Conservation (phyloP, 163 green algal species). For the Chloromonas sp. region DNA sequence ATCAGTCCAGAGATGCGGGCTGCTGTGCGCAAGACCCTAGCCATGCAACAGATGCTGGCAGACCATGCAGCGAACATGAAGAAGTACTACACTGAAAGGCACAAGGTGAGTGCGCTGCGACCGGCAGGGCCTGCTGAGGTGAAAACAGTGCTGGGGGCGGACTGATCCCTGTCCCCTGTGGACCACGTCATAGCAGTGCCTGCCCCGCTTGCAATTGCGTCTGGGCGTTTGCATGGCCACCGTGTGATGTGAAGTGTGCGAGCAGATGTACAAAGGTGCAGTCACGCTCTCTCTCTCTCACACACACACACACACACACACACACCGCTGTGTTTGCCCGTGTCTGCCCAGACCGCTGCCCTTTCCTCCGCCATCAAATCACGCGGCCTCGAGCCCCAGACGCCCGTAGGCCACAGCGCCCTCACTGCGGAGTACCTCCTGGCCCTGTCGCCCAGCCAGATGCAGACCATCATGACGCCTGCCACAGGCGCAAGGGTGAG, state of each 20-base stretch:
- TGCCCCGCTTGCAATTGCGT: no score
- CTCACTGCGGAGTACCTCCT: neutral
- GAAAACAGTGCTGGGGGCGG: no score
- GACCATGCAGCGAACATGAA: neutral
- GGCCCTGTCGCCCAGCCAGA: neutral
- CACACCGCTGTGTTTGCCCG: no score
- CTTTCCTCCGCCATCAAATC: neutral
- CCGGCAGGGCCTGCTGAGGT: no score
- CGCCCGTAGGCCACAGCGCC: neutral
- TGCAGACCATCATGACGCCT: neutral
- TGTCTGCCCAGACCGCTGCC: no score
- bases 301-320: no score
- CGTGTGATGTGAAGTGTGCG: no score
- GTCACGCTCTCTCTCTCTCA: no score
- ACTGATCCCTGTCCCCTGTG: no score
- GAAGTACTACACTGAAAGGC: neutral
- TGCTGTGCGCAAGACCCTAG: conserved; percentile 8
- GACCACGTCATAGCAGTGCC: no score
- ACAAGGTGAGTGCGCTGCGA: neutral
- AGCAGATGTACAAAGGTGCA: no score
- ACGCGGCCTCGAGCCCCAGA: neutral
- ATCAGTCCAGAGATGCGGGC: conserved; percentile 7
- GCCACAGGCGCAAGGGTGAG: neutral
- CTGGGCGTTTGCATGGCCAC: no score
- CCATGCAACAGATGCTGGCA: conserved; percentile 7